These are phyloP conservation scores for Pulveroboletus frians DNA, from an alignment of 768 basidiomycete genomes.

Conservation along the genomic window DNA sequence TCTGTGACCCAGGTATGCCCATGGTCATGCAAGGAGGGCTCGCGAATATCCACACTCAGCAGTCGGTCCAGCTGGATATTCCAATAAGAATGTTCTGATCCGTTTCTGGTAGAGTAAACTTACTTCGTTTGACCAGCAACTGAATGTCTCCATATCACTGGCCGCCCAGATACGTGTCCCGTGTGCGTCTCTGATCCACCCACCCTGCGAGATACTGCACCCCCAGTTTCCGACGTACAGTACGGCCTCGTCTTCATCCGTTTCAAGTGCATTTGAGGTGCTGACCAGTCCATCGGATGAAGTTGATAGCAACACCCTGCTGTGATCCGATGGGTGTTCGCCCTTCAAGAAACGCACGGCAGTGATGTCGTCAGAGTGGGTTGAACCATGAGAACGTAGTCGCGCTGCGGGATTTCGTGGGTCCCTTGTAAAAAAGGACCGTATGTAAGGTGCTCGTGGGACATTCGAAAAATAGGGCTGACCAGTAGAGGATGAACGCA, in stretches of 20 bases:
- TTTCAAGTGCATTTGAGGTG: slow-evolving; percentile 63
- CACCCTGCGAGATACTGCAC: slow-evolving; percentile 72
- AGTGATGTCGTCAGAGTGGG: slow-evolving; percentile 93
- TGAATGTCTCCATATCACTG: slow-evolving; percentile 95
- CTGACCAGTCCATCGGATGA: slow-evolving; percentile 83
- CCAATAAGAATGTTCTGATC: not conserved
- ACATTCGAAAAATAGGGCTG: slow-evolving; percentile 8
- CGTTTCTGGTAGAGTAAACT: slow-evolving; percentile 2
- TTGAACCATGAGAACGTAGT: slow-evolving; percentile 71
- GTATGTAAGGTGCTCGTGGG: slow-evolving; percentile 2
- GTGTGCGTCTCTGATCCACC: slow-evolving; percentile 46
- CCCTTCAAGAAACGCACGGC: slow-evolving; percentile 49
- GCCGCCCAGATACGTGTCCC: slow-evolving; percentile 65
- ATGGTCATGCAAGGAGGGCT: slow-evolving; percentile 53
- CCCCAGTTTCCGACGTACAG: slow-evolving; percentile 83
- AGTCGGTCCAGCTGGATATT: slow-evolving; percentile 51
- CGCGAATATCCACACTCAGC: slow-evolving; percentile 57
- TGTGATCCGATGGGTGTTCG: slow-evolving; percentile 28
- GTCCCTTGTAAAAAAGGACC: slow-evolving; percentile 53
- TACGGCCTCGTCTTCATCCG: slow-evolving; percentile 85
- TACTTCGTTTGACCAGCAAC: slow-evolving; percentile 75
- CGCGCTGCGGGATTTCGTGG: slow-evolving; percentile 70
- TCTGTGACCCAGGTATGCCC: slow-evolving; percentile 71
- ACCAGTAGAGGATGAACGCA: slow-evolving; percentile 84
- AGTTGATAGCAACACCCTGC: slow-evolving; percentile 62